These are phyloP conservation scores for Boletus subcaerulescens DNA, from an alignment of 768 basidiomycete species.

Conservation along the genomic window DNA sequence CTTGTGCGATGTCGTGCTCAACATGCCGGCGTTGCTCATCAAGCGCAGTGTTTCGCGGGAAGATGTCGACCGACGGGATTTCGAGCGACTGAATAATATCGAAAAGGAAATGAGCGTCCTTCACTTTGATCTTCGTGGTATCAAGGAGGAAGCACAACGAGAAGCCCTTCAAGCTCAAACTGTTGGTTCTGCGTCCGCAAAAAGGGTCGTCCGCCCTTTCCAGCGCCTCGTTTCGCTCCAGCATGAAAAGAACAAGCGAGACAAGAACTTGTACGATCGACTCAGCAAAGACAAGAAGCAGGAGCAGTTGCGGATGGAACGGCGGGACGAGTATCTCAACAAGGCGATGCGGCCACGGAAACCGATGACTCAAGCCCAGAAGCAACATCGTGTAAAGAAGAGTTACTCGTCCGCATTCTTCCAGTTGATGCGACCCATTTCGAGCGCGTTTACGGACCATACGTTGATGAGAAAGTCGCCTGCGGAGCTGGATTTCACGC, in stretches of 20 bases:
- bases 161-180: conserved; percentile 51
- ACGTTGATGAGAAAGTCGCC: conserved; percentile 54
- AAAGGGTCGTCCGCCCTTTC: conserved; percentile 63
- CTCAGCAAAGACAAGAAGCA: conserved; percentile 72
- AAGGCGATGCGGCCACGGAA: conserved; percentile 64
- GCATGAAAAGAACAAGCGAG: conserved; percentile 80
- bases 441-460: conserved; percentile 77
- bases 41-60: conserved; percentile 46
- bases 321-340: conserved; percentile 71
- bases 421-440: conserved; percentile 86
- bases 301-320: conserved; percentile 70
- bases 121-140: conserved; percentile 67
- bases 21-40: conserved; percentile 44
- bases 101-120: conserved; percentile 62
- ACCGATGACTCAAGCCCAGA: conserved; percentile 51
- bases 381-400: conserved; percentile 84
- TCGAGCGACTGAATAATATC: conserved; percentile 73
- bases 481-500: conserved; percentile 70
- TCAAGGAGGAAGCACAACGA: conserved; percentile 72
- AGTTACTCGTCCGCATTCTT: conserved; percentile 81
- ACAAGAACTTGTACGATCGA: conserved; percentile 64
- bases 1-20: conserved; percentile 61
- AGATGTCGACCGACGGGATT: conserved; percentile 61
- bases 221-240: conserved; percentile 60
- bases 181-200: conserved; percentile 45